Conservation (phyloP, 306 rosid genomes). For the Neltuma alba region DNA sequence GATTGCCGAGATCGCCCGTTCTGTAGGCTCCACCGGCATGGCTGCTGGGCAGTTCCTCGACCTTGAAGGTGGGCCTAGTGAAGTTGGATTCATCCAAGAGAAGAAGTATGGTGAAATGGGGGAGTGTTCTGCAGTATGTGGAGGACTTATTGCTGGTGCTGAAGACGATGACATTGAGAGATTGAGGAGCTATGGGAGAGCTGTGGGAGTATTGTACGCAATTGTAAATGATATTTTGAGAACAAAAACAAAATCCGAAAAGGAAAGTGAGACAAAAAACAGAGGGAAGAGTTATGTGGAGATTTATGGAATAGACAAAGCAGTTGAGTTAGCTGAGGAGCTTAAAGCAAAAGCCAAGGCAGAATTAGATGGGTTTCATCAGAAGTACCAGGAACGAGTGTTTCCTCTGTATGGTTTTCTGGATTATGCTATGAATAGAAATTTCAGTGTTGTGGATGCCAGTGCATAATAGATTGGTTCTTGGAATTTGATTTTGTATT, state of each 20-base stretch:
- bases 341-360: conserved; percentile 72
- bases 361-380: conserved; percentile 85
- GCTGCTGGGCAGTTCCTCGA: conserved; percentile 97
- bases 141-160: conserved; percentile 88
- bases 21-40: conserved; percentile 95
- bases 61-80: conserved; percentile 73
- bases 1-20: conserved; percentile 80
- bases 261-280: conserved; percentile 34
- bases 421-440: conserved; percentile 86
- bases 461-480: conserved; percentile 43
- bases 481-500: neutral
- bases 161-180: conserved; percentile 74
- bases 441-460: conserved; percentile 57
- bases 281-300: conserved; percentile 73
- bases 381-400: conserved; percentile 70
- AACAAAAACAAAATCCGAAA: conserved; percentile 41
- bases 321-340: conserved; percentile 75
- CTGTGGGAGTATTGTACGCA: conserved; percentile 80
- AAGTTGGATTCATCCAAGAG: conserved; percentile 76
- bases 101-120: conserved; percentile 97
- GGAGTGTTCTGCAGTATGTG: conserved; percentile 92
- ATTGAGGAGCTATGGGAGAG: conserved; percentile 85
- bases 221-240: conserved; percentile 78
- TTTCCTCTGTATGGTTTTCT: conserved; percentile 89
- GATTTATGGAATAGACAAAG: conserved; percentile 77